phyloP scores from a whole-genome alignment of 768 basidiomycete genomes.

The Daedaleopsis nitida region DNA sequence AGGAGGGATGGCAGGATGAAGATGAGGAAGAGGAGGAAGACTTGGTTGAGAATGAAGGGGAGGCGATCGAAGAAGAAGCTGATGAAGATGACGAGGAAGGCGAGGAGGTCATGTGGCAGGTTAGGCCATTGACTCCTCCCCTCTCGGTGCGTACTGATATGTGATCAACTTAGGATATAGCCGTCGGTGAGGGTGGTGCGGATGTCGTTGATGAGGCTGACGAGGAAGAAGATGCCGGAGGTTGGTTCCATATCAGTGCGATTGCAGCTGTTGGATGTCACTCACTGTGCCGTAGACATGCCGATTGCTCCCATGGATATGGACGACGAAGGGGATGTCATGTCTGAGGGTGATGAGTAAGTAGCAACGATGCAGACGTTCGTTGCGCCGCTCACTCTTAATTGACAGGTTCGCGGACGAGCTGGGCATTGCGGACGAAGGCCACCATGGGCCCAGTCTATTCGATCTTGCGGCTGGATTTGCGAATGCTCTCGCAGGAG shows the following conservation, averaged over 20 bases:
- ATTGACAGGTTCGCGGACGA: conserved; percentile 34
- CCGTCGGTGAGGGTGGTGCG: conserved; percentile 36
- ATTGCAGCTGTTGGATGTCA: neutral
- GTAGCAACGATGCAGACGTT: conserved; percentile 4
- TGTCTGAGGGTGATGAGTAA: conserved; percentile 36
- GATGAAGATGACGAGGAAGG: conserved; percentile 39
- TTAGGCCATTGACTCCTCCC: conserved; percentile 17
- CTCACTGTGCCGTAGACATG: conserved; percentile 15
- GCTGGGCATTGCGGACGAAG: conserved; percentile 34
- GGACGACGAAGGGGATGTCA: conserved; percentile 33
- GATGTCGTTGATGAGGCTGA: conserved; percentile 40
- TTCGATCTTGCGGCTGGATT: conserved; percentile 59
- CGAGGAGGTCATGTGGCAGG: conserved; percentile 47
- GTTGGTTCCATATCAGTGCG: conserved; percentile 33
- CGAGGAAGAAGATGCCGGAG: conserved; percentile 64
- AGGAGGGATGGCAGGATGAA: conserved; percentile 62
- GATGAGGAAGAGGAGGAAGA: conserved; percentile 75
- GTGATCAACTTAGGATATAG: conserved; percentile 32
- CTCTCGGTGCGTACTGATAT: neutral
- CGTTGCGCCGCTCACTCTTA: neutral
- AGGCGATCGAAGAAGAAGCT: conserved; percentile 37
- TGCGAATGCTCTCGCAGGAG: conserved; percentile 34
- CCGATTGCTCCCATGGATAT: conserved; percentile 31
- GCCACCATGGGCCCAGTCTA: conserved; percentile 32
- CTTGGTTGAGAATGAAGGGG: conserved; percentile 47